A percentile compares a stretch with the other conserved stretches of the same genome.
Conservation (phyloP, 805 yeast species). For the Metschnikowia peoriensis region DNA sequence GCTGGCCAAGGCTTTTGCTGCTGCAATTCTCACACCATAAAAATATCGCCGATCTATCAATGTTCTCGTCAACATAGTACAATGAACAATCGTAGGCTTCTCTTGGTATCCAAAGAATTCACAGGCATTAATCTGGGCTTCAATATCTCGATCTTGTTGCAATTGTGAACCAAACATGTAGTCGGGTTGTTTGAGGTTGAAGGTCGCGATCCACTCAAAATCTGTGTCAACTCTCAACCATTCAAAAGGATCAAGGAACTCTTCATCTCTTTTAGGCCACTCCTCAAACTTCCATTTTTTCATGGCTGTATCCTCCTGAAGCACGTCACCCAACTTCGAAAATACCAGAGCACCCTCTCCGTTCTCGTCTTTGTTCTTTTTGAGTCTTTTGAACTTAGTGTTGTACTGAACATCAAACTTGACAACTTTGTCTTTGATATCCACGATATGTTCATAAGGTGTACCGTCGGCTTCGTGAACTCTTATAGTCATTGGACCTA, state of each 20-base stretch:
- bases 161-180: constrained; percentile 93
- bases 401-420: constrained; percentile 93
- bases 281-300: constrained; percentile 72
- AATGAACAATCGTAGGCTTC: constrained; percentile 62
- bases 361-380: constrained; percentile 53
- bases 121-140: constrained; percentile 88
- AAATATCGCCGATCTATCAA: constrained; percentile 80
- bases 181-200: constrained; percentile 84
- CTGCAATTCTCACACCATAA: constrained; percentile 85
- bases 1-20: constrained; percentile 75
- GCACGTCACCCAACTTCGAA: constrained; percentile 69
- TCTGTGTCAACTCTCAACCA: constrained; percentile 99
- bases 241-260: constrained; percentile 85
- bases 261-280: constrained; percentile 68
- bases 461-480: constrained; percentile 98
- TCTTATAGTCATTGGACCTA: constrained; percentile 95
- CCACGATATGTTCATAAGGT: constrained; percentile 96
- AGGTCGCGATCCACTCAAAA: constrained; percentile 90
- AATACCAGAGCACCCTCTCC: constrained; percentile 36
- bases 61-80: constrained; percentile 76
- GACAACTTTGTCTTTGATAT: constrained; percentile 78
- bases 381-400: constrained; percentile 83
- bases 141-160: constrained; percentile 93
- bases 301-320: constrained; percentile 59
- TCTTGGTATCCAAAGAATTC: constrained; percentile 61